Evolutionary conservation across 768 basidiomycete species (phyloP), one percentile per base, ranked within the genome.

Genomic region (Tricholoma matsutake): DNA sequence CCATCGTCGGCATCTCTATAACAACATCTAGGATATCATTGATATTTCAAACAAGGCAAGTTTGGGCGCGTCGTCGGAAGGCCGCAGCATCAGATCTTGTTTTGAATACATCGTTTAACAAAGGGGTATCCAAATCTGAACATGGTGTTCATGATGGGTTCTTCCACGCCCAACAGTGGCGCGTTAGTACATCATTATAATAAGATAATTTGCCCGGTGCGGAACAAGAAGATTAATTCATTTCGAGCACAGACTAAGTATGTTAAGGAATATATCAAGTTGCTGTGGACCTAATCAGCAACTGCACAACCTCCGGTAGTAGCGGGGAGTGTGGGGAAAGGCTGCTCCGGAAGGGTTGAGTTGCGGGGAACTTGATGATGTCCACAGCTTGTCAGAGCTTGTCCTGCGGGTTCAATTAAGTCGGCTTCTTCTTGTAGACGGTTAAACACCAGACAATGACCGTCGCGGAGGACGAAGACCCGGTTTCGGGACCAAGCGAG

Each of bases 401-500:
- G n/a, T 32, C 29, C 51, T 16, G 29, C 51, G 51, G 16, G 51
- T n/a, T 53, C 29, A 28, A 53, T 49, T 10, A 31, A 53, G 31
- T 14, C 29, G 29, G 51, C n/a, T 7, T 32, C 51, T 31, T 32
- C 16, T 32, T 31, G n/a, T 31, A 31, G 29, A 9, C 51, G 13
- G 7, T 29, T 16, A 7, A 51, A 28, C 49, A 13, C 25, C 25
- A 25, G 11, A 6, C 11, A 16, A 3, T 18, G 9, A 45, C 47
- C 47, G 22, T 51, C 28, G 49, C 49, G 10, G 49, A 28, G 29
- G 49, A 10, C 49, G 29, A 31, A 52, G 29, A 16, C 5, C 29
- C 25, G 51, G 29, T 29, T 16, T 18, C 56, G 29, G 56, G 32
- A 57, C 47, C 56, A 57, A 32, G 29, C 43, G 56, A 34, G 56